Evolutionary conservation across 2,329 filamentous ascomycete species (phyloP), one percentile per base, ranked within the genome.

Genomic region (Penicillium sp.): DNA sequence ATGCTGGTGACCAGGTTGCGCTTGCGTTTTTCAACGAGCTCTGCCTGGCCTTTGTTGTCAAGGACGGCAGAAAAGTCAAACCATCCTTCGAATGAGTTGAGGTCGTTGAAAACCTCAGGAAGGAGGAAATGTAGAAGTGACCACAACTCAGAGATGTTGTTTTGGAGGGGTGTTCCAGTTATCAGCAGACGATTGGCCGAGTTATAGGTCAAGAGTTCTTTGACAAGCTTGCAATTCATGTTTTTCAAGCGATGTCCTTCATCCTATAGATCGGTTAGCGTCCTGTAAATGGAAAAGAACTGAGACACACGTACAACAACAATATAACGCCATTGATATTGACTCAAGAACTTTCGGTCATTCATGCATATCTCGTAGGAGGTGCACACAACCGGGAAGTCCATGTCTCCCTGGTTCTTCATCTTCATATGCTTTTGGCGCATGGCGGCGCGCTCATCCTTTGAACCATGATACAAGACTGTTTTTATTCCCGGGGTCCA

Each of bases 211-310:
- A 94, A 86, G 0, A 99, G 78, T 64, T 96, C 91, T 47, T 91
- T 88, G 61, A 97, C 96, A 0, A 99, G 81, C 57, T 91, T 90
- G 31, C 93, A 95, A 49, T 97, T 92, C 61, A 96, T 88, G 63
- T 99, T 99, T 78, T 99, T 99, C 82, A 99, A 87, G 1, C 94
- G 88, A 71, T 99, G 94, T 0, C 94, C 94, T 76, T 99, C 94
- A 65, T 99, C 93, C 87, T 90, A 57, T 21, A 25, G 27, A 15
- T 45, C 43, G 19, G 55, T 69, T 61, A 69, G 65, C 34, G 33
- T 55, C 9, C 23, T 5, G 6, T 11, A 6, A 41, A 33, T 23
- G 29, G 25, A 15, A 40, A 29, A 3, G 19, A 19, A 15, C 11
- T 5, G 10, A n/a, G 10, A 0, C 21, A 31, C 19, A 70, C 69